Evolutionary conservation across 2,329 filamentous ascomycete species (phyloP), one percentile per base, ranked within the genome.

Genomic region (Talaromyces marneffei): DNA sequence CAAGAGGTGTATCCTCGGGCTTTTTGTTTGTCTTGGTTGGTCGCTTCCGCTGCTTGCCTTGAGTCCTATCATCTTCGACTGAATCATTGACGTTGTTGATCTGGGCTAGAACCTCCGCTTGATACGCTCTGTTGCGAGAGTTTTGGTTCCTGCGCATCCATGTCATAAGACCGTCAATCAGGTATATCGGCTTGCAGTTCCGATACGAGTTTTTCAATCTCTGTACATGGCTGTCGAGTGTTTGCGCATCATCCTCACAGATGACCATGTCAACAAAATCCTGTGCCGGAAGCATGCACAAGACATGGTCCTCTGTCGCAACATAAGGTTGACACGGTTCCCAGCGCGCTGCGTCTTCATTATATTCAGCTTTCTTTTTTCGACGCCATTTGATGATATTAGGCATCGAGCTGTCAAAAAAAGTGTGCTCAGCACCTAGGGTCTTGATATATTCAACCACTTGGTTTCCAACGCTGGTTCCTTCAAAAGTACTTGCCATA

Each of bases 121-220:
- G 79, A 70, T 88, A 92, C 55, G 87, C 83, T 55, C 86, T 80
- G 68, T 92, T 91, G 37, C 86, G 82, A 1, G 83, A 75, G 64
- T 83, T 88, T 52, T 82, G 81, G 66, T 89, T 91, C 71, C 88
- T 90, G 61, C 84, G 82, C 76, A 87, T 83, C 85, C 87, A 90
- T 0, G 79, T 67, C 0, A 72, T 77, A 0, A 92, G 76, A 0
- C 89, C 89, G 68, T 93, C 87, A 20, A 94, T 83, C 0, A 93
- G 75, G 67, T 91, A 91, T 42, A 93, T 83, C 12, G 86, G 72
- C 42, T 81, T 82, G 65, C 82, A 79, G 1, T 69, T 69, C 0
- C 80, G 75, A 67, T 87, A 87, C 53, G 79, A 75, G 0, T 69
- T 75, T 68, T 82, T 83, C 66, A 90, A 79, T 9, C 72, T 77